phyloP scores from a whole-genome alignment of 106 monocot genomes.

The Triglochin maritima region DNA sequence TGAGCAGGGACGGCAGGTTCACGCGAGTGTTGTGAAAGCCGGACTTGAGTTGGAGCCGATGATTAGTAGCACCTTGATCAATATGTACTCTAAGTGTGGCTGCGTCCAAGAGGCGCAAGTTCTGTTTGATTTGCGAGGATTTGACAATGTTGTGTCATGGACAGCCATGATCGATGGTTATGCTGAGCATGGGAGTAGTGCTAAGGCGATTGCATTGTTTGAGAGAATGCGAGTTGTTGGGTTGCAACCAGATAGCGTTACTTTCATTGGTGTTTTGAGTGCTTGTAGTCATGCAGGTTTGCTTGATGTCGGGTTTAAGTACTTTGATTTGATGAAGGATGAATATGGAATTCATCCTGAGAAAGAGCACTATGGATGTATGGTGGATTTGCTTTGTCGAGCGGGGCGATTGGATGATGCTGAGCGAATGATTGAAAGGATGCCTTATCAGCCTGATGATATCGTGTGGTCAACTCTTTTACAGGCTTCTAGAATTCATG shows the following conservation, averaged over 20 bases:
- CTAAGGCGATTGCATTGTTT: constrained; percentile 50
- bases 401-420: constrained; percentile 60
- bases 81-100: constrained; percentile 79
- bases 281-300: constrained; percentile 74
- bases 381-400: constrained; percentile 59
- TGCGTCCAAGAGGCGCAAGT: constrained; percentile 33
- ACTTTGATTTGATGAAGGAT: constrained; percentile 50
- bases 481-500: constrained; percentile 38
- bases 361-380: constrained; percentile 83
- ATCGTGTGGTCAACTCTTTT: constrained; percentile 66
- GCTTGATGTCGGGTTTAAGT: constrained; percentile 48
- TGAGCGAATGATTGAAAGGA: constrained; percentile 33
- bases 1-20: constrained; percentile 49
- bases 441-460: constrained; percentile 38
- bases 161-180: constrained; percentile 84
- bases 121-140: constrained; percentile 16
- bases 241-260: constrained; percentile 39
- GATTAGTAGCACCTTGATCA: constrained; percentile 50
- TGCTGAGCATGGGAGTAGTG: constrained; percentile 63
- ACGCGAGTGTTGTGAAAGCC: constrained; percentile 19
- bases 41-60: constrained; percentile 43
- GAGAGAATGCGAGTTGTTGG: constrained; percentile 33
- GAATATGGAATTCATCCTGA: constrained; percentile 27
- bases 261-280: constrained; percentile 58
- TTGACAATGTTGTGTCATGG: constrained; percentile 62